Evolutionary conservation across 1,139 yeast genomes (phyloP).

Genomic region (Suhomyces bribrorum): DNA sequence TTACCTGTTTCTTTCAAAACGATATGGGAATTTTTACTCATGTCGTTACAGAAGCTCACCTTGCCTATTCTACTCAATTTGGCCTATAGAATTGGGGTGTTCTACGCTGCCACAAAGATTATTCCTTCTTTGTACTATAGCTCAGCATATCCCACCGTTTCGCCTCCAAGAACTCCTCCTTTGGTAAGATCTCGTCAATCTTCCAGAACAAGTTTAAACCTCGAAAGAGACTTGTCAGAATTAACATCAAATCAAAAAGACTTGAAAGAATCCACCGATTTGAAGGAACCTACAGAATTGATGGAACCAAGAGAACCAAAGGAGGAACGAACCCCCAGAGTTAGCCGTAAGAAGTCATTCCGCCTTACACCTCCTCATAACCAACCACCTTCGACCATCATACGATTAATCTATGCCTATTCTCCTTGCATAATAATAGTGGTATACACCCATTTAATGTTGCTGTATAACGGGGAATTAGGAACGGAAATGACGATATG

Average conservation of each 20-base stretch:
- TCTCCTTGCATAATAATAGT: slow-evolving; percentile 94
- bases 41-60: slow-evolving; percentile 74
- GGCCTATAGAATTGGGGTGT: slow-evolving; percentile 82
- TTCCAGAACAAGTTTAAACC: slow-evolving; percentile 16
- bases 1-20: slow-evolving; percentile 62
- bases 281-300: slow-evolving; percentile 1
- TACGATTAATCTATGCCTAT: slow-evolving; percentile 74
- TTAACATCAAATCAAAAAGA: not conserved
- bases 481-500: slow-evolving; percentile 59
- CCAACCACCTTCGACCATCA: slow-evolving; percentile 45
- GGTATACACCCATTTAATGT: slow-evolving; percentile 88
- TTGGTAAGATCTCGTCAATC: slow-evolving; percentile 23
- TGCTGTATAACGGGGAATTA: slow-evolving; percentile 83
- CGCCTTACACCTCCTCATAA: slow-evolving; percentile 22
- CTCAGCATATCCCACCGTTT: slow-evolving; percentile 29
- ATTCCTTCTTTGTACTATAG: slow-evolving; percentile 71
- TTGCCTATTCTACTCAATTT: slow-evolving; percentile 79
- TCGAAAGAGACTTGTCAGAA: slow-evolving; percentile 6
- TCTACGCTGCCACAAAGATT: slow-evolving; percentile 90
- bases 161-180: slow-evolving; percentile 27
- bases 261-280: too few species aligned
- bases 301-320: not conserved
- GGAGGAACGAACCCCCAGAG: slow-evolving; percentile 1
- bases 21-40: slow-evolving; percentile 65
- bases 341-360: slow-evolving; percentile 13